These are phyloP conservation scores for Claviceps paspali DNA, from an alignment of 2,329 filamentous ascomycete species.

Conservation along the genomic window DNA sequence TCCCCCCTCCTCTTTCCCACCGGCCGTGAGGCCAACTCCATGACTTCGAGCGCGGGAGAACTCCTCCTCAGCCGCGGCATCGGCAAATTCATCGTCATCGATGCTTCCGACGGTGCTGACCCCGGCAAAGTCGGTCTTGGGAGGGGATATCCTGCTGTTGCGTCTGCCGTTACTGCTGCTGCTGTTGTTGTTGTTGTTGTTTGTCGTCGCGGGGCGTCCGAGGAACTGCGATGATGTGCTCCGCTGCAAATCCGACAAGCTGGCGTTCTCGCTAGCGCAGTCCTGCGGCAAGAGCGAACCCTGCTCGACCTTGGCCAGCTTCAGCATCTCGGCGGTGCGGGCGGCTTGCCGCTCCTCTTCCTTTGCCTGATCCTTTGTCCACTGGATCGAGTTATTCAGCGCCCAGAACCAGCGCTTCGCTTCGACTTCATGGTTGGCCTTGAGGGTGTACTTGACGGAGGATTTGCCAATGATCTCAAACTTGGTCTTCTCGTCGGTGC, in stretches of 20 bases:
- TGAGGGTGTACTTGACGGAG: constrained; percentile 94
- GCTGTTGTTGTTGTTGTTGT: constrained; percentile 6
- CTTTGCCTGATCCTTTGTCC: constrained; percentile 91
- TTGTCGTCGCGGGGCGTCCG: constrained; percentile 12
- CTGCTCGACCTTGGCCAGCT: constrained; percentile 67
- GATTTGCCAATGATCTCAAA: constrained; percentile 98
- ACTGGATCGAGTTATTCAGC: constrained; percentile 96
- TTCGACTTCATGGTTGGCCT: constrained; percentile 95
- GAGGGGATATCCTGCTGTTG: constrained; percentile 12
- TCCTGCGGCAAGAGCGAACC: constrained; percentile 32
- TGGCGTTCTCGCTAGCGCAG: constrained; percentile 35
- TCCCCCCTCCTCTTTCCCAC: constrained; percentile 15
- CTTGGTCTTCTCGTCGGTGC: constrained; percentile 88
- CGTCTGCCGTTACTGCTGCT: no score
- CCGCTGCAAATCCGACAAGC: constrained; percentile 28
- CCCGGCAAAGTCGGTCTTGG: constrained; percentile 21
- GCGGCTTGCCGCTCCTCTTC: constrained; percentile 70
- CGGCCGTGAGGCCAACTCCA: constrained; percentile 17
- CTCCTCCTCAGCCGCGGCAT: constrained; percentile 30
- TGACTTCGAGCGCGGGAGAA: constrained; percentile 21
- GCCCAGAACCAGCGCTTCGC: constrained; percentile 99
- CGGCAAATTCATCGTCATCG: constrained; percentile 37
- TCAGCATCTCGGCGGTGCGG: constrained; percentile 58
- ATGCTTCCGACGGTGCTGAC: constrained; percentile 32
- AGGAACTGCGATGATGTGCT: constrained; percentile 31